These are phyloP conservation scores for Bassia scoparia DNA, from an alignment of 148 eudicot species.

Conservation along the genomic window DNA sequence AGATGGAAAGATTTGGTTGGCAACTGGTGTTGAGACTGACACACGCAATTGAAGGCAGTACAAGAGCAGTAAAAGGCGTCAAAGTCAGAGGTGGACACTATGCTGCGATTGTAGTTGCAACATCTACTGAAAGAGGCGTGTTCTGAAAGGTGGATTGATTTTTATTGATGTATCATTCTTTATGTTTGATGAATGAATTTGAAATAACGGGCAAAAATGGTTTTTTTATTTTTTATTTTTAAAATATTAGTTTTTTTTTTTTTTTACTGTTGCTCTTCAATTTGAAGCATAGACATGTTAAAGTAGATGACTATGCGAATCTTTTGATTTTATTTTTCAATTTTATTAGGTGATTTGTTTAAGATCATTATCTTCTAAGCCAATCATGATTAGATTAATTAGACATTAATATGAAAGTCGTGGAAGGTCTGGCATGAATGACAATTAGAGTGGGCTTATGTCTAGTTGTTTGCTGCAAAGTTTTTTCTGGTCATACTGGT, in stretches of 20 bases:
- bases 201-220: background rate
- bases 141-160: conserved; percentile 57
- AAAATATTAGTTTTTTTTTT: no score
- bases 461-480: background rate
- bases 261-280: background rate
- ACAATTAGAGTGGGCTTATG: background rate
- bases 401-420: background rate
- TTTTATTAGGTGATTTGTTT: background rate
- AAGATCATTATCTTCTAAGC: background rate
- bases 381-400: background rate
- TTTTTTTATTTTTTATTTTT: background rate
- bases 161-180: background rate
- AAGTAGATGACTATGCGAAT: background rate
- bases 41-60: conserved; percentile 39
- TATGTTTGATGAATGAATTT: background rate
- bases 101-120: conserved; percentile 61
- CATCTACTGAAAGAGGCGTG: conserved; percentile 58
- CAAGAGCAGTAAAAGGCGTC: conserved; percentile 50
- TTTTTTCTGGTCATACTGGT: background rate
- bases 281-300: background rate
- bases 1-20: conserved; percentile 39
- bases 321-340: no score
- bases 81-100: conserved; percentile 80
- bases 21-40: conserved; percentile 45
- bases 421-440: background rate